Evolutionary conservation across 371 early-diverging fungal species (phyloP).

Genomic region (Mucor indicus): DNA sequence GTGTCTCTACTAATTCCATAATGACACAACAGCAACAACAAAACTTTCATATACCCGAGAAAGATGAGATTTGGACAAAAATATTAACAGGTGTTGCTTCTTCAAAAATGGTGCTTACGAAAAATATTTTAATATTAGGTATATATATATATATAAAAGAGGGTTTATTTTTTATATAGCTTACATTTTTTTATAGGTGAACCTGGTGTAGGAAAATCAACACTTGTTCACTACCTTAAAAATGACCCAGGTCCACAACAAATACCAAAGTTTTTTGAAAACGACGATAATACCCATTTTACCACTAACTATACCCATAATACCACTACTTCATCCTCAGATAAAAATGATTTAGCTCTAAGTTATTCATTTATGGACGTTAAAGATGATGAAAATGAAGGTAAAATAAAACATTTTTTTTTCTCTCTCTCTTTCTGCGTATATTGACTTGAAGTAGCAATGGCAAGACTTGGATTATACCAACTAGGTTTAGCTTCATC

Average conservation of each 20-base stretch:
- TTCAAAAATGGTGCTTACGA: conserved; percentile 65
- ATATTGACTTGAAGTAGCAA: conserved; percentile 41
- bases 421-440: too few relatives aligned
- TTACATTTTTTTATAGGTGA: conserved; percentile 54
- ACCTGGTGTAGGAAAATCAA: conserved; percentile 67
- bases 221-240: conserved; percentile 60
- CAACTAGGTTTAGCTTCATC: conserved; percentile 70
- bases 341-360: conserved; percentile 62
- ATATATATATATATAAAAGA: conserved; percentile 2
- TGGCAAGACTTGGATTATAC: conserved; percentile 77
- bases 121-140: conserved; percentile 74
- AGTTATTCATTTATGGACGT: conserved; percentile 78
- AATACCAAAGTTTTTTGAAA: conserved; percentile 7
- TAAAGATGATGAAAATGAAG: conserved; percentile 74
- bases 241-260: conserved; percentile 45
- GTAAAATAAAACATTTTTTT: conserved; percentile 20
- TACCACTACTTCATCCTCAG: conserved; percentile 50
- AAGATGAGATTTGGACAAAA: conserved; percentile 74
- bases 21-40: conserved; percentile 9
- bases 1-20: conserved; percentile 26
- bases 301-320: conserved; percentile 56
- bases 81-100: conserved; percentile 71
- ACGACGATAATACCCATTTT: conserved; percentile 19
- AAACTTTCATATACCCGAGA: conserved; percentile 26
- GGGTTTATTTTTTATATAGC: neutral